Conservation (phyloP, 2,329 filamentous ascomycete species). For the Fusarium decemcellulare region DNA sequence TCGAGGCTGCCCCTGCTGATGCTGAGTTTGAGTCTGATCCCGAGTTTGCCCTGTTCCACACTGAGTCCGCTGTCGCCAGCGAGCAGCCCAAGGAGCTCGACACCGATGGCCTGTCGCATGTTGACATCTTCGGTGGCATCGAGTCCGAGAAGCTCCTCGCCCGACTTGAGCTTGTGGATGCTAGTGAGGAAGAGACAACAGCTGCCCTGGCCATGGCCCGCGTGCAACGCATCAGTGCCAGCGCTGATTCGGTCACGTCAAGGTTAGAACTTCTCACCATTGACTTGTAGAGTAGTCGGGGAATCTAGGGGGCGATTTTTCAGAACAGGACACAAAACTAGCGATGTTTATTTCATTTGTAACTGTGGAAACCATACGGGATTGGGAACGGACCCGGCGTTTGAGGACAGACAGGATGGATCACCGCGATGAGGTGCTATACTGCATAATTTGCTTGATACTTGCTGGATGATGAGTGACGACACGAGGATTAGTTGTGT, state of each 20-base stretch:
- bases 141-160: slow-evolving; percentile 74
- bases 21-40: slow-evolving; percentile 75
- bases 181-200: slow-evolving; percentile 62
- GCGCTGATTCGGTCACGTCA: slow-evolving; percentile 53
- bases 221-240: slow-evolving; percentile 64
- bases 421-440: slow-evolving; percentile 28
- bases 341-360: slow-evolving; percentile 45
- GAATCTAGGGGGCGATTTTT: neutral
- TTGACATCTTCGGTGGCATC: slow-evolving; percentile 67
- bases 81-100: slow-evolving; percentile 57
- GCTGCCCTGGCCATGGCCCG: slow-evolving; percentile 63
- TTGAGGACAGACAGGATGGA: slow-evolving; percentile 37
- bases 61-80: slow-evolving; percentile 50
- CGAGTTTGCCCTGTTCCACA: slow-evolving; percentile 72
- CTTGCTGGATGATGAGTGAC: slow-evolving; percentile 46
- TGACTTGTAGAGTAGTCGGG: slow-evolving; percentile 46
- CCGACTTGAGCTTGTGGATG: slow-evolving; percentile 75
- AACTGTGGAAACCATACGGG: slow-evolving; percentile 38
- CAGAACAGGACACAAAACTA: slow-evolving; percentile 38
- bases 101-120: slow-evolving; percentile 56
- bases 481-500: slow-evolving; percentile 46
- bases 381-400: slow-evolving; percentile 43
- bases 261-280: slow-evolving; percentile 56
- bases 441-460: slow-evolving; percentile 43
- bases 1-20: slow-evolving; percentile 55